Conservation (phyloP, 305 asterid species). For the Nicotiana rustica region DNA sequence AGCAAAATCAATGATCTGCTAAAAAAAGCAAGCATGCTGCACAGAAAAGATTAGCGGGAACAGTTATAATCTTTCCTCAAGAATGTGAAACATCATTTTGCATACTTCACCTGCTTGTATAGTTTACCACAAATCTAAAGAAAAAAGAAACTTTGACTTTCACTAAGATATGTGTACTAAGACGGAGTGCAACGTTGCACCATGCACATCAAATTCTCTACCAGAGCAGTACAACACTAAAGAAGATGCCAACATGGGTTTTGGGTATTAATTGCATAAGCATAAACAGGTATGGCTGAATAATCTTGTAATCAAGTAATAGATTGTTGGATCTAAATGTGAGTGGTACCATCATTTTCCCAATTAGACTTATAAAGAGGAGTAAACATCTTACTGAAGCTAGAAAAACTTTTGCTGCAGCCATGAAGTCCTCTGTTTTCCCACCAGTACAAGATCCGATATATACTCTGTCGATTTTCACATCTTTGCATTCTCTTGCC, state of each 20-base stretch:
- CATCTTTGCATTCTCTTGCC: slow-evolving; percentile 95
- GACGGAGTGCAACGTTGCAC: background rate
- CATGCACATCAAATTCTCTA: background rate
- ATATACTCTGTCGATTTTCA: slow-evolving; percentile 85
- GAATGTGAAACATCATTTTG: background rate
- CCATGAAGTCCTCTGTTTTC: slow-evolving; percentile 94
- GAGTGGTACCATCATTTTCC: background rate
- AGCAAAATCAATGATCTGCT: background rate
- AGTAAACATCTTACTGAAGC: slow-evolving; percentile 61
- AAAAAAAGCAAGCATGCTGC: background rate
- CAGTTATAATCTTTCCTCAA: background rate
- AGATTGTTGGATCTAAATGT: background rate
- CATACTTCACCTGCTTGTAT: background rate
- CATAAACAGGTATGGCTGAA: background rate
- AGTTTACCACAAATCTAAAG: background rate
- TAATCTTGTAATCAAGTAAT: background rate
- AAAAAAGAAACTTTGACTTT: background rate
- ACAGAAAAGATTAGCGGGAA: background rate
- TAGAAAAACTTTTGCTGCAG: slow-evolving; percentile 88
- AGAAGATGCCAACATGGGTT: background rate
- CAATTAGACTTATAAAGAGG: background rate
- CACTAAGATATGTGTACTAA: background rate
- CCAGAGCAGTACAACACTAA: background rate
- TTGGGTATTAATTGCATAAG: background rate
- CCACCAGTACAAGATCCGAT: slow-evolving; percentile 97